phyloP scores from a whole-genome alignment of 371 early-diverging fungal species.

The Syncephalastrum monosporum region DNA sequence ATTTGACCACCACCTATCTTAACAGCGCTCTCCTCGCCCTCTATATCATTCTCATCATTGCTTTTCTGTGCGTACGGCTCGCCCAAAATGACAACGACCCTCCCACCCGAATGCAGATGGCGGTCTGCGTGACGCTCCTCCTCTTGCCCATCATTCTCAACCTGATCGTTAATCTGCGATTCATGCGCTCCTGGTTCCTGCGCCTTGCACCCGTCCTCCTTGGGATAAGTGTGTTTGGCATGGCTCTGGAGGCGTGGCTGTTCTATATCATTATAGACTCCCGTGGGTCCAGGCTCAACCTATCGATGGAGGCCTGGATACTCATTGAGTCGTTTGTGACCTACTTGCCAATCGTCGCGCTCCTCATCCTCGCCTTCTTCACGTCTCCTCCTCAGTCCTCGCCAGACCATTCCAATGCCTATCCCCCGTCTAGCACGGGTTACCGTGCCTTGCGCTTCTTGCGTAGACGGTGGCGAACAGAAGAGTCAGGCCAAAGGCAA shows the following conservation, averaged over 20 bases:
- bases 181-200: conserved; percentile 11
- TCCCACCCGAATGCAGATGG: conserved; percentile 7
- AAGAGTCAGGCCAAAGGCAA: too few species aligned
- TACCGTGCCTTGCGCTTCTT: too few species aligned
- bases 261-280: conserved; percentile 15
- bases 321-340: conserved; percentile 13
- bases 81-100: conserved; percentile 8
- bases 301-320: conserved; percentile 6
- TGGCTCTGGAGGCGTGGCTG: conserved; percentile 24
- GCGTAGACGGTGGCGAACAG: too few species aligned
- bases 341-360: conserved; percentile 9
- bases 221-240: conserved; percentile 18
- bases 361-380: conserved; percentile 3
- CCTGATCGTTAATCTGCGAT: not conserved
- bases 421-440: too few species aligned
- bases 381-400: not conserved
- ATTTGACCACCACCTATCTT: conserved; percentile 2
- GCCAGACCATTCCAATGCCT: too few species aligned
- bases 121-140: conserved; percentile 23
- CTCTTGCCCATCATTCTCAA: conserved; percentile 3
- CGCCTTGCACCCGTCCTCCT: conserved; percentile 22
- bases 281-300: not conserved
- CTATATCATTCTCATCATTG: conserved; percentile 14
- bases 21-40: conserved; percentile 11
- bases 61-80: conserved; percentile 16